These are phyloP conservation scores for Neofusicoccum ribis DNA, from an alignment of 2,329 filamentous ascomycete species.

Conservation along the genomic window DNA sequence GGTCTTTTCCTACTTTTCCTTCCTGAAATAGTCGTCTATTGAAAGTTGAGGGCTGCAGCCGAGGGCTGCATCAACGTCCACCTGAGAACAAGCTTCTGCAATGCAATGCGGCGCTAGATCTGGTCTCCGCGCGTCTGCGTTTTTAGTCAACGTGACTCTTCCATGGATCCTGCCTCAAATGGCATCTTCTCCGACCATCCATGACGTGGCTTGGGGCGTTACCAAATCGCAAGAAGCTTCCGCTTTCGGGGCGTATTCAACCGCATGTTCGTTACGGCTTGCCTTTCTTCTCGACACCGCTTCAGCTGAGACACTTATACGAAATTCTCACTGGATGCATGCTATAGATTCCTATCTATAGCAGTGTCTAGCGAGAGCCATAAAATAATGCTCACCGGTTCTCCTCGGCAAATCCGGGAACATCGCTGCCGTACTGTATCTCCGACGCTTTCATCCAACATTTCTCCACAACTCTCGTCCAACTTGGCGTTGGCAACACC, in stretches of 20 bases:
- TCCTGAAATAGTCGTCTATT: neutral
- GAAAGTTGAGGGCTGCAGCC: neutral
- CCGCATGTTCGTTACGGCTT: neutral
- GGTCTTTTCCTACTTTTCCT: neutral
- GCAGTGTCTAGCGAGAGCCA: neutral
- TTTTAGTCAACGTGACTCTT: neutral
- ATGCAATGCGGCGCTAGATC: neutral
- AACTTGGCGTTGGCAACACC: neutral
- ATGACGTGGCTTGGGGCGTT: slow-evolving; percentile 5
- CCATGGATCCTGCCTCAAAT: neutral
- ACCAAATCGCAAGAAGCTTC: slow-evolving; percentile 6
- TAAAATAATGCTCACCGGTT: neutral
- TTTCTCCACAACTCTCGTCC: neutral
- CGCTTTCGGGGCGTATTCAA: neutral
- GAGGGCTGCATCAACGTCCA: neutral
- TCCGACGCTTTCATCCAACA: no score
- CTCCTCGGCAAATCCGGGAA: neutral
- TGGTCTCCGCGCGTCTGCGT: neutral
- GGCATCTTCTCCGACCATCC: neutral
- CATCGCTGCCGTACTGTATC: neutral
- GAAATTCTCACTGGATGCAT: neutral
- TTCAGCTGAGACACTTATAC: neutral
- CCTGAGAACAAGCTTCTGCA: neutral
- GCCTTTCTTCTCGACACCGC: neutral
- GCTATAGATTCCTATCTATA: neutral